A percentile compares a stretch with the other conserved stretches of the same genome.
Evolutionary conservation across 345 rosid species (phyloP).

Genomic region (Salix dunnii): DNA sequence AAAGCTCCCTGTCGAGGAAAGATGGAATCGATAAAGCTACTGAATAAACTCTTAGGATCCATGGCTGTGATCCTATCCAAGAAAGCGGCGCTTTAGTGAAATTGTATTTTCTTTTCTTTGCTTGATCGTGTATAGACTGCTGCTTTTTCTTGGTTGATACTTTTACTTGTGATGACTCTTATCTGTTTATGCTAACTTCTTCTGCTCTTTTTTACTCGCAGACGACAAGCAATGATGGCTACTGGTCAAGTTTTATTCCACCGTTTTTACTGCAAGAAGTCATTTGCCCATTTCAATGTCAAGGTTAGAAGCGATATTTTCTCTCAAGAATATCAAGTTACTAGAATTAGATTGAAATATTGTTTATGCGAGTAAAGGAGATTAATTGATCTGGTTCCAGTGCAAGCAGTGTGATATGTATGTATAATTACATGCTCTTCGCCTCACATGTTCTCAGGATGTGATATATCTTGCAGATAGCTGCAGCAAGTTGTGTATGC

Average conservation of each 20-base stretch:
- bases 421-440: no score
- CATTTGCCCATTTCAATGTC: slow-evolving; percentile 81
- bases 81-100: slow-evolving; percentile 83
- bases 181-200: neutral
- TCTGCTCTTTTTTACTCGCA: slow-evolving; percentile 28
- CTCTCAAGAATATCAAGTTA: neutral
- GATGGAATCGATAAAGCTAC: slow-evolving; percentile 83
- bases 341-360: no score
- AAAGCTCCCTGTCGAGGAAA: slow-evolving; percentile 73
- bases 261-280: slow-evolving; percentile 92
- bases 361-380: no score
- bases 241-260: slow-evolving; percentile 96
- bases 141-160: neutral
- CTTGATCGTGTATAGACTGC: neutral
- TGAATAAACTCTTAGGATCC: slow-evolving; percentile 70
- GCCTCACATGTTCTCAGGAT: neutral
- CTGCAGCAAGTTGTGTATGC: slow-evolving; percentile 91
- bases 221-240: slow-evolving; percentile 98
- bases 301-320: slow-evolving; percentile 44
- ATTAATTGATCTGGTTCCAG: no score
- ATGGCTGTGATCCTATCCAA: slow-evolving; percentile 93
- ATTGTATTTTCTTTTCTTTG: slow-evolving; percentile 43
- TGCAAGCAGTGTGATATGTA: no score
- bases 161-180: neutral
- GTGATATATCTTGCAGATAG: slow-evolving; percentile 49